Evolutionary conservation across 2,329 filamentous ascomycete species (phyloP).

Genomic region (Hymenoscyphus fraxineus): DNA sequence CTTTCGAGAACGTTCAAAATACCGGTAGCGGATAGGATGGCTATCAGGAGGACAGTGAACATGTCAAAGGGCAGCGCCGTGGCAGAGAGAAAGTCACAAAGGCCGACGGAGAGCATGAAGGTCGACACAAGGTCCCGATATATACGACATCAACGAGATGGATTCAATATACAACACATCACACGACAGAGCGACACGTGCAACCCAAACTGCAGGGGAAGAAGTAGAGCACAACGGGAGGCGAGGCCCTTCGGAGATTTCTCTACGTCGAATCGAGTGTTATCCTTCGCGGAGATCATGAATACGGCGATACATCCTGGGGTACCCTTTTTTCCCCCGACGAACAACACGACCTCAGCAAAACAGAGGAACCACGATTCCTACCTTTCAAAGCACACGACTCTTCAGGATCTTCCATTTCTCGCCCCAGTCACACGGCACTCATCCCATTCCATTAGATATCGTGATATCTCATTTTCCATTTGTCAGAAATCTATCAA

Average conservation of each 20-base stretch:
- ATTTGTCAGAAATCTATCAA: neutral
- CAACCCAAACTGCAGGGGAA: neutral
- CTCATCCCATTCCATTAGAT: neutral
- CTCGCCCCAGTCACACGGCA: neutral
- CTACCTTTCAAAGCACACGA: neutral
- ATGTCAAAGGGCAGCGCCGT: neutral
- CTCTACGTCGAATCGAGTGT: neutral
- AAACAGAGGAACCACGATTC: neutral
- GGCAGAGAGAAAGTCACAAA: neutral
- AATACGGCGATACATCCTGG: neutral
- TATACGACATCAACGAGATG: neutral
- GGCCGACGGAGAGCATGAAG: neutral
- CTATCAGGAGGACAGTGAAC: neutral
- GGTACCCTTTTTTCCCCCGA: neutral
- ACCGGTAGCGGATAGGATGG: neutral
- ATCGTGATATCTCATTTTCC: neutral
- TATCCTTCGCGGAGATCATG: neutral
- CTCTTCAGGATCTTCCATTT: slow-evolving; percentile 1
- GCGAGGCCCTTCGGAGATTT: neutral
- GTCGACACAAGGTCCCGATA: neutral
- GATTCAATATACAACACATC: neutral
- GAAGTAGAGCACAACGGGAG: neutral
- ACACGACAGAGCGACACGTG: neutral
- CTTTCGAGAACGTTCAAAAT: neutral
- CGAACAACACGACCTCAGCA: neutral